Evolutionary conservation across 345 rosid species (phyloP).

Genomic region (Stellera chamaejasme): DNA sequence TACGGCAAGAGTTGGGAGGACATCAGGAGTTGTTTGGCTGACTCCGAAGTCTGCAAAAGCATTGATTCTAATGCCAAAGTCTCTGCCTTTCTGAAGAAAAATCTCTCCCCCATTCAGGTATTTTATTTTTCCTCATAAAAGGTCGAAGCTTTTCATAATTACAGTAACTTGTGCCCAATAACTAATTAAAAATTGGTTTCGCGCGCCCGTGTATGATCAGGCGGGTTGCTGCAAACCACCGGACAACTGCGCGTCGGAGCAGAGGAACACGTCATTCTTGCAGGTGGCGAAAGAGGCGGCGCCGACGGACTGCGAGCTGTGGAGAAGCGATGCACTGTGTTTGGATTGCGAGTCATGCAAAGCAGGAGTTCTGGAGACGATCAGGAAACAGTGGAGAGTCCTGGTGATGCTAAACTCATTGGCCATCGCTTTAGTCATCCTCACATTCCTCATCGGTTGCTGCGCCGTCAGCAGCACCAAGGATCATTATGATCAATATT

Average conservation of each 20-base stretch:
- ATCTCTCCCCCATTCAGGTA: constrained; percentile 26
- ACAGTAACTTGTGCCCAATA: too few relatives aligned
- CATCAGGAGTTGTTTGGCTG: constrained; percentile 25
- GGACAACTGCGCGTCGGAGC: constrained; percentile 33
- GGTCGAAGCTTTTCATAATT: too few relatives aligned
- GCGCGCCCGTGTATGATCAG: constrained; percentile 11
- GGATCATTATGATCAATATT: background rate
- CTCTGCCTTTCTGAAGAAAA: constrained; percentile 5
- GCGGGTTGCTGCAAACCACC: constrained; percentile 76
- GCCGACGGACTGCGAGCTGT: constrained; percentile 29
- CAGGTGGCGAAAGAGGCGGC: constrained; percentile 3
- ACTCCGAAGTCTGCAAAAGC: constrained; percentile 16
- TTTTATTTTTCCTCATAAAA: background rate
- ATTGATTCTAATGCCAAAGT: background rate
- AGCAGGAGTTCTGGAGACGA: constrained; percentile 31
- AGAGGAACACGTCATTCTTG: constrained; percentile 41
- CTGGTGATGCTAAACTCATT: constrained; percentile 20
- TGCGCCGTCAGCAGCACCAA: constrained; percentile 26
- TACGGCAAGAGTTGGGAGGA: constrained; percentile 19
- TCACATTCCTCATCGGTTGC: constrained; percentile 27
- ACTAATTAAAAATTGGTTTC: too few relatives aligned
- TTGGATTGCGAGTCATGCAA: constrained; percentile 50
- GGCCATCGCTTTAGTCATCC: constrained; percentile 19
- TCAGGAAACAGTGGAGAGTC: constrained; percentile 34
- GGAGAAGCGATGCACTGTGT: constrained; percentile 50